Base-by-base conservation (phyloP, 1,139 yeast genomes). In the Scheffersomyces insectosa region DNA sequence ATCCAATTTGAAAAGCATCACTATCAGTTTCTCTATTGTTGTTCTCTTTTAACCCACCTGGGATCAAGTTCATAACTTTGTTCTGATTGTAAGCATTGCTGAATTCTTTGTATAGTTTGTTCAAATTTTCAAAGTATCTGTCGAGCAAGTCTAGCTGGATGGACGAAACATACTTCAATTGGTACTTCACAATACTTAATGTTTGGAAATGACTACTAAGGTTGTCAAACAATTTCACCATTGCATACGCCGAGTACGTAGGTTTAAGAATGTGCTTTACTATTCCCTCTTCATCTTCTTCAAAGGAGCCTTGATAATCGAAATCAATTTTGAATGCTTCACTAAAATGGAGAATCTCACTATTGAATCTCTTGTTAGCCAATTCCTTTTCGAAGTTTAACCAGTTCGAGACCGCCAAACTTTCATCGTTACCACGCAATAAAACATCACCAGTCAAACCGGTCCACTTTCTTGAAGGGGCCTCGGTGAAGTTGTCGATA, bases 61-160 rank as follows among this genome's bases (percentile, higher is more conserved):
- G 74, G 9, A 73, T 65, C 33, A 70, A 62, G 30, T 65, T 65
- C 38, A 70, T 48, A 63, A 79, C 59, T 30, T 62, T 54, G 48
- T 60, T 66, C 56, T 56, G 66, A 42, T 59, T 62, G 48, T 72
- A 75, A 41, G 68, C 58, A 10, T 74, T 80, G 39, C 72, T 77
- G 49, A 80, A 72, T 6, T 76, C 74, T 43, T 70, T 65, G 42
- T 76, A 68, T 12, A 79, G 70, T 35, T 70, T 71, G 15, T 68
- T 59, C 14, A 89, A 60, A 28, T 77, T 70, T 3, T 74, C 76
- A 44, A 75, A 74, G 56, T 87, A 90, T 33, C 68, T 68, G 43
- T 85, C 85, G 20, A 89, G 60, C 36, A 90, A 60, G 28, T 72
- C 73, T 39, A 89, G 63, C 58, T 89, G 96, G 31, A 89, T 82